Base-by-base conservation (phyloP, 2,329 filamentous ascomycete genomes). In the Alternaria postmessia region DNA sequence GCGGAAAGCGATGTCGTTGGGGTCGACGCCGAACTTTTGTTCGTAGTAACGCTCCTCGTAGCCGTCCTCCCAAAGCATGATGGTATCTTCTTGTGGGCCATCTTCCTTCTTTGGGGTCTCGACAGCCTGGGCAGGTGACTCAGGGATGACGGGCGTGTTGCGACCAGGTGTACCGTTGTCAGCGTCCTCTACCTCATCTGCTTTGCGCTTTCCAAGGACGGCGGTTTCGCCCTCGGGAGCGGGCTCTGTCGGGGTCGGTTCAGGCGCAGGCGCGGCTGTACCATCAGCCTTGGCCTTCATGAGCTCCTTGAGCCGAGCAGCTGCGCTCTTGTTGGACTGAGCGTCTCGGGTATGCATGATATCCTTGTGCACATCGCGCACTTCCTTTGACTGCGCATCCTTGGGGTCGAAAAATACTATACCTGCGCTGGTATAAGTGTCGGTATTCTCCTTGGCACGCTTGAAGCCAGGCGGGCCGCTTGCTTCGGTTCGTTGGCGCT, bases 21-120 rank as follows among this genome's bases (percentile, higher is more conserved):
- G 89, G 59, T 91, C 89, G 47, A 92, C 92, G 51, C 92, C 85
- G 74, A 99, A 99, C 77, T 99, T 99, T 77, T 97, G 93, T 76
- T 97, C 91, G 75, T 99, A 99, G 79, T 99, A 99, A 47, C 95
- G 88, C 79, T 97, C 94, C 51, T 91, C 89, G 76, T 99, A 99
- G 7, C 95, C 95, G 53, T 94, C 89, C 75, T 99, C 95, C 95
- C 95, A 99, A 12, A 99, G 83, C 60, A 90, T 88, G 53, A 99
- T 91, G 18, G 89, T 92, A 74, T 99, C 95, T 61, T 88, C 84
- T 2, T 91, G 88, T 18, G 86, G 85, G 41, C 89, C 89, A 55
- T 90, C 88, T 4, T 71, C 69, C 18, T 73, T 73, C 28, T 66
- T 66, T 18, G 67, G 80, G 20, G 63, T 59, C 28, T 72, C 80